phyloP scores from a whole-genome alignment of 176 grass and related monocot genomes.

The Bothriochloa decipiens region DNA sequence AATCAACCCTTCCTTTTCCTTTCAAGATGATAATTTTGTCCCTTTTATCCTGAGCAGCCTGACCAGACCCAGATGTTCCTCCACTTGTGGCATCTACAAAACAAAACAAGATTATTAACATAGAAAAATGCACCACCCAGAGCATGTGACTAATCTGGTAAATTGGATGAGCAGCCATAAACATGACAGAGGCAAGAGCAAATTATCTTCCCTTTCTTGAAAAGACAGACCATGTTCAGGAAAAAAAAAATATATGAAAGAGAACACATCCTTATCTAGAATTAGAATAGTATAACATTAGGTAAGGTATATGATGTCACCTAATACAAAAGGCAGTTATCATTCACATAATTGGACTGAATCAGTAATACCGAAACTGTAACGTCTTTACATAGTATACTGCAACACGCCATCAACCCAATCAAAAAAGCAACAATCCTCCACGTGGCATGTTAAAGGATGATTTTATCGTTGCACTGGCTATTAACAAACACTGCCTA shows the following conservation, averaged over 20 bases:
- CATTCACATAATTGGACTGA: conserved; percentile 10
- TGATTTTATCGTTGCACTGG: neutral
- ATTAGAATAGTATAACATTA: neutral
- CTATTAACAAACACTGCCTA: conserved; percentile 10
- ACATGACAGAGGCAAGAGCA: neutral
- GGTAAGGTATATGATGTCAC: neutral
- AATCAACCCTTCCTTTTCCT: conserved; percentile 72
- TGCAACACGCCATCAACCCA: neutral
- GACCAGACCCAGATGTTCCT: conserved; percentile 48
- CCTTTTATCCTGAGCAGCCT: conserved; percentile 63
- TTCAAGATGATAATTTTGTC: conserved; percentile 87
- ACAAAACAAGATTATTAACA: conserved; percentile 22
- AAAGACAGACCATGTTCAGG: neutral
- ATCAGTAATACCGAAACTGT: neutral
- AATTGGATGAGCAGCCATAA: conserved; percentile 3
- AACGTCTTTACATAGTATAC: conserved; percentile 8
- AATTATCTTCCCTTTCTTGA: conserved; percentile 1
- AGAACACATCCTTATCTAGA: neutral
- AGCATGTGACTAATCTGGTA: conserved; percentile 14
- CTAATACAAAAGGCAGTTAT: neutral
- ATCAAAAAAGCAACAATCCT: conserved; percentile 23
- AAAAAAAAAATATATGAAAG: conserved; percentile 8
- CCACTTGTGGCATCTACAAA: conserved; percentile 59
- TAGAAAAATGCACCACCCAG: conserved; percentile 15
- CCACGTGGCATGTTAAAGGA: neutral